phyloP scores from a whole-genome alignment of 768 basidiomycete species.

The Guyanaporus albipodus region DNA sequence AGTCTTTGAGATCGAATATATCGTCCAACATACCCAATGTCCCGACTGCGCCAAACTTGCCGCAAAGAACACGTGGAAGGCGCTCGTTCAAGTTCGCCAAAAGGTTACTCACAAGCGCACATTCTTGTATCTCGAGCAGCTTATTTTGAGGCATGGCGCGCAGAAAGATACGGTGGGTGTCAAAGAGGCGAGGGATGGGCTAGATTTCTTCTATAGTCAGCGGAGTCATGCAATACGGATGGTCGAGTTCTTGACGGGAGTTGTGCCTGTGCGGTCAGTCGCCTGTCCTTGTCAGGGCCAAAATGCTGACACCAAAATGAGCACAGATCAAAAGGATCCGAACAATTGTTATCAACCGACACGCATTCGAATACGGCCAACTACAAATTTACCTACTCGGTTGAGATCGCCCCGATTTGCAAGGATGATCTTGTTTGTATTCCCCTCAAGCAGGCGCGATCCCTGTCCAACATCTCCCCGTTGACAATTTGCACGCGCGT shows the following conservation, averaged over 20 bases:
- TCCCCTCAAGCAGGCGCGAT: slow-evolving; percentile 75
- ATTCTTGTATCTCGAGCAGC: slow-evolving; percentile 94
- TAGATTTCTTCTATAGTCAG: slow-evolving; percentile 95
- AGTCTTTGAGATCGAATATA: slow-evolving; percentile 93
- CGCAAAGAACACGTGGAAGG: slow-evolving; percentile 99
- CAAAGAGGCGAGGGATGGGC: slow-evolving; percentile 88
- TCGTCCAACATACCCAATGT: slow-evolving; percentile 94
- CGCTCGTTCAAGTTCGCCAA: slow-evolving; percentile 96
- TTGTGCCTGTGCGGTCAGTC: slow-evolving; percentile 82
- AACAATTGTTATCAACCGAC: slow-evolving; percentile 91
- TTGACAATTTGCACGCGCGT: slow-evolving; percentile 87
- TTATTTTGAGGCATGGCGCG: slow-evolving; percentile 93
- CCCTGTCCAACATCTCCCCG: slow-evolving; percentile 84
- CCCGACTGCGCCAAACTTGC: slow-evolving; percentile 90
- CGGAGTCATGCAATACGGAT: slow-evolving; percentile 93
- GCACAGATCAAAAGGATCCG: slow-evolving; percentile 84
- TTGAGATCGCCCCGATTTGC: slow-evolving; percentile 95
- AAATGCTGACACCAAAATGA: background rate
- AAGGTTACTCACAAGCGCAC: slow-evolving; percentile 98
- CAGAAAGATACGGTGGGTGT: slow-evolving; percentile 95
- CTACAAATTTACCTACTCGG: slow-evolving; percentile 96
- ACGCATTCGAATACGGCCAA: slow-evolving; percentile 90
- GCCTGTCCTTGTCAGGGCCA: background rate
- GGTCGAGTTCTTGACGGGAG: slow-evolving; percentile 86
- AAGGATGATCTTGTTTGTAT: slow-evolving; percentile 97